phyloP scores from a whole-genome alignment of 208 protist genomes.

The Trypanosoma scelopori region DNA sequence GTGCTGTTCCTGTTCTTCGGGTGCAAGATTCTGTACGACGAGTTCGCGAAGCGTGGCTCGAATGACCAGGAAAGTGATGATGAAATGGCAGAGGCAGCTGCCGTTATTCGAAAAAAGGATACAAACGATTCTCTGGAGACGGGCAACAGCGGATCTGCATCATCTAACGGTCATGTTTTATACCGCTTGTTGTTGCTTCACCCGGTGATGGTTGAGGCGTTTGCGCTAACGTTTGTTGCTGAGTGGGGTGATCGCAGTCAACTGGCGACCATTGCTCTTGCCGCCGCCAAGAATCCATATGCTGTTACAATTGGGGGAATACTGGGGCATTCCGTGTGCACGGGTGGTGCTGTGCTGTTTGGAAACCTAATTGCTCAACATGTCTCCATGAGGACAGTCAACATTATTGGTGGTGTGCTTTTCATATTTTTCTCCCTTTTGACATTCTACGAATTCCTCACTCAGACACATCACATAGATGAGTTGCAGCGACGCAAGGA shows the following conservation, averaged over 20 bases:
- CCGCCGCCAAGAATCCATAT: constrained; percentile 89
- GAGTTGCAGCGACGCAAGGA: not conserved
- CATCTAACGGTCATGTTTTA: constrained; percentile 13
- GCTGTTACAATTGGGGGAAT: constrained; percentile 93
- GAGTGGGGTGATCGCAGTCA: constrained; percentile 98
- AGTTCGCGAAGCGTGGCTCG: constrained; percentile 43
- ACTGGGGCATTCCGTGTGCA: constrained; percentile 94
- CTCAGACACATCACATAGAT: constrained; percentile 33
- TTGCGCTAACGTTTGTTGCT: constrained; percentile 95
- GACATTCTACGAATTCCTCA: constrained; percentile 64
- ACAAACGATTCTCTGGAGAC: constrained; percentile 63
- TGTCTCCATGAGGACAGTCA: constrained; percentile 80
- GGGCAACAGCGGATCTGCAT: constrained; percentile 33
- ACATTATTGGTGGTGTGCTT: constrained; percentile 72
- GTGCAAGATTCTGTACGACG: constrained; percentile 84
- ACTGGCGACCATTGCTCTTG: constrained; percentile 94
- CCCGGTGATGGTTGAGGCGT: constrained; percentile 90
- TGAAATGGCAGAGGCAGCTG: constrained; percentile 86
- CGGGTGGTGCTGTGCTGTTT: constrained; percentile 90
- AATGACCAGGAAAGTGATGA: constrained; percentile 80
- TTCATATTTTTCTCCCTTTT: constrained; percentile 78
- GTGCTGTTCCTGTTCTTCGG: constrained; percentile 92
- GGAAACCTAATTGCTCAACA: constrained; percentile 81
- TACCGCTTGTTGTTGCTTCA: constrained; percentile 57
- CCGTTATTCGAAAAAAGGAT: constrained; percentile 76